phyloP scores from a whole-genome alignment of 2,329 filamentous ascomycete genomes.

The Talaromyces sp. region DNA sequence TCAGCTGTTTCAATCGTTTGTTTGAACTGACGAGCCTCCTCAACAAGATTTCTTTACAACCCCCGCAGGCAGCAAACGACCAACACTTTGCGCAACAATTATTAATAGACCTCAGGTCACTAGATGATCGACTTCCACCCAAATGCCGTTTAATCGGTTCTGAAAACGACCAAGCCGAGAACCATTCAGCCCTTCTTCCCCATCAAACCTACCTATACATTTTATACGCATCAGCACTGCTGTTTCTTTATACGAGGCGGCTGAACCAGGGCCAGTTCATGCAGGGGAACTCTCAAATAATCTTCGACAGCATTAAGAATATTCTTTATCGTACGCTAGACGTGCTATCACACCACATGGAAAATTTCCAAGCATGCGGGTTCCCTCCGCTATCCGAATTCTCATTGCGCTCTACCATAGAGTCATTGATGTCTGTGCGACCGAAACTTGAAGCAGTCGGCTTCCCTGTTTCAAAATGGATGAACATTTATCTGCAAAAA shows the following conservation, averaged over 20 bases:
- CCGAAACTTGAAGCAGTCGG: constrained; percentile 23
- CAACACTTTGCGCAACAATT: constrained; percentile 28
- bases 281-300: constrained; percentile 25
- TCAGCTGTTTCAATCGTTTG: constrained; percentile 51
- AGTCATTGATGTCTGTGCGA: constrained; percentile 27
- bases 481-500: constrained; percentile 26
- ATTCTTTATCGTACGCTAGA: constrained; percentile 29
- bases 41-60: constrained; percentile 29
- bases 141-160: constrained; percentile 31
- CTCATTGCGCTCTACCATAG: constrained; percentile 28
- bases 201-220: constrained; percentile 35
- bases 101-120: constrained; percentile 30
- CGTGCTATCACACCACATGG: constrained; percentile 30
- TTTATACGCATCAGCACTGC: constrained; percentile 30
- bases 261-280: constrained; percentile 25
- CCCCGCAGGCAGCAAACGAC: constrained; percentile 21
- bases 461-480: constrained; percentile 31
- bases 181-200: constrained; percentile 30
- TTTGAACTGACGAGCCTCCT: constrained; percentile 33
- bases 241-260: constrained; percentile 30
- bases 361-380: constrained; percentile 31
- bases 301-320: constrained; percentile 30
- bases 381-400: constrained; percentile 35
- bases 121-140: constrained; percentile 30
- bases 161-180: constrained; percentile 31